phyloP scores from a whole-genome alignment of 345 rosid genomes.

The Hypericum perforatum region DNA sequence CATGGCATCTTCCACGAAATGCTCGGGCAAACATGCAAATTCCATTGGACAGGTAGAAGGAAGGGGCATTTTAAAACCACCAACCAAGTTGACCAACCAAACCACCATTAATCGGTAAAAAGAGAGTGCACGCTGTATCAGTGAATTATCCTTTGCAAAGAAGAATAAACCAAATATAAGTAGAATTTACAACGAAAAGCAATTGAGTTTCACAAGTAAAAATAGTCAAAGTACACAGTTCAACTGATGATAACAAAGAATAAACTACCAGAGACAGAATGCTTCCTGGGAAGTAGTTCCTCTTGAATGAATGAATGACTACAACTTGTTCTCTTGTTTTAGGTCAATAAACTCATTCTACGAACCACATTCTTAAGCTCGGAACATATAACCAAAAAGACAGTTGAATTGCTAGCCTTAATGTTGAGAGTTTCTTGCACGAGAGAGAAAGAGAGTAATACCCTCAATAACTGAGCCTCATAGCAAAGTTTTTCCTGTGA shows the following conservation, averaged over 20 bases:
- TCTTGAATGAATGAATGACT: no score
- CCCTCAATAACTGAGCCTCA: slow-evolving; percentile 93
- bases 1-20: slow-evolving; percentile 98
- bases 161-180: slow-evolving; percentile 1
- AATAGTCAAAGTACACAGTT: neutral
- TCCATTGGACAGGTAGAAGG: slow-evolving; percentile 79
- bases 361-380: no score
- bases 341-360: no score
- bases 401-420: no score
- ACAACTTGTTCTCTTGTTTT: no score
- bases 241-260: neutral
- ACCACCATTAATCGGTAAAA: slow-evolving; percentile 81
- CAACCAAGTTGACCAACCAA: slow-evolving; percentile 83
- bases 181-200: slow-evolving; percentile 2
- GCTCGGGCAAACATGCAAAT: slow-evolving; percentile 95
- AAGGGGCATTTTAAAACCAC: slow-evolving; percentile 94
- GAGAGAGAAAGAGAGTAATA: slow-evolving; percentile 19
- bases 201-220: neutral
- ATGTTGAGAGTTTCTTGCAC: neutral
- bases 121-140: slow-evolving; percentile 74
- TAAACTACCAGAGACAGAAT: no score
- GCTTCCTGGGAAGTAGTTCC: no score
- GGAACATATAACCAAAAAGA: no score
- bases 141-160: slow-evolving; percentile 53
- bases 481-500: slow-evolving; percentile 90